Base-by-base conservation (phyloP, 352 stramenopile genomes). In the Pythium guiyangense region DNA sequence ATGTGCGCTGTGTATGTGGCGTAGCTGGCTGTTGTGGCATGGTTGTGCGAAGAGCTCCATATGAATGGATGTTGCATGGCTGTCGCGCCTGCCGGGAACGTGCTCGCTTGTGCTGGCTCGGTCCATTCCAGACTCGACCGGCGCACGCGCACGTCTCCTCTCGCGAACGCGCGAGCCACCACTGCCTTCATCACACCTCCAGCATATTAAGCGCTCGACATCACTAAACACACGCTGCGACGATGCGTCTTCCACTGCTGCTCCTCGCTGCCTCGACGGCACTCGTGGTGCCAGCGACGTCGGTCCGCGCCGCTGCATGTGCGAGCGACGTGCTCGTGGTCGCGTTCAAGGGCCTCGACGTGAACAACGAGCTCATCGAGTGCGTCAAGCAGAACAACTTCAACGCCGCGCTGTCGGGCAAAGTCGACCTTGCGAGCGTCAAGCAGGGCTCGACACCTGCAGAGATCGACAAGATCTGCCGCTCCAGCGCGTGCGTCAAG, bases 311-410 rank as follows among this genome's bases (percentile, higher is more conserved):
- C 26, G 70, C 57, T 26, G 46, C 57, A 4, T 84, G 74, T 37
- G 63, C 63, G 5, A 77, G 69, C 57, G 70, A 79, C 59, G 64
- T 71, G 49, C 64, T 84, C 22, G 64, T 73, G 37, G 63, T 73
- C 37, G 74, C 74, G 31, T 84, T 79, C 60, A 70, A 63, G 43
- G 74, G 74, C 1, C 67, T 84, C 17, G 69, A 80, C 50, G 74
- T 81, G 37, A 79, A 81, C 59, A 53, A 52, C 43, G 53, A 81
- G 49, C 67, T 84, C 22, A 57, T 77, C n/a, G 66, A 72, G 45
- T 84, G 74, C 57, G 70, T 84, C 47, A 75, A 63, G 42, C 42
- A 79, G 34, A 73, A 79, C 57, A 71, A 79, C 50, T 77, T 84
- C 57, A 71, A 66, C 52, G 66, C 74, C 9, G 74, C 74, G 22